Conservation (phyloP, 208 protist genomes). For the Herpetomonas tarakana region DNA sequence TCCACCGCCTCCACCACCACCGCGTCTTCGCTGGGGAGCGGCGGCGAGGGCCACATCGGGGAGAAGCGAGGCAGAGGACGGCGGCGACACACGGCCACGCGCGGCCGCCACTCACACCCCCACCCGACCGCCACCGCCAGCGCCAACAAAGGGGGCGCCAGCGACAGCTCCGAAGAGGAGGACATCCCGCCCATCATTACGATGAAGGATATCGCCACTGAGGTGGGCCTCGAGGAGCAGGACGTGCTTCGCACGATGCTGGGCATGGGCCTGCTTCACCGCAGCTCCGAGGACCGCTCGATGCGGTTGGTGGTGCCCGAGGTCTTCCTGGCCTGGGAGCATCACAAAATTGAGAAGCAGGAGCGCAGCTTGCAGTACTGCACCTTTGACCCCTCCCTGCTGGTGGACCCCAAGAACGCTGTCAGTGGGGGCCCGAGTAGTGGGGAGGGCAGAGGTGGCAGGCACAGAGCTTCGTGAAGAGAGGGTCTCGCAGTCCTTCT, state of each 20-base stretch:
- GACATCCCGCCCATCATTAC: conserved; percentile 9
- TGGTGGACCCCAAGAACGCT: conserved; percentile 8
- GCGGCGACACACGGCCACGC: not conserved
- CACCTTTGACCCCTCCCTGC: conserved; percentile 39
- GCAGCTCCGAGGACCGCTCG: conserved; percentile 59
- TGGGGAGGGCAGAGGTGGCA: too few species aligned
- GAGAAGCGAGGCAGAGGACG: not conserved
- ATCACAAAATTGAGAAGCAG: conserved; percentile 15
- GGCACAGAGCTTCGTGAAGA: too few species aligned
- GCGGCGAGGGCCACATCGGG: too few species aligned
- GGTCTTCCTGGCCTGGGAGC: conserved; percentile 43
- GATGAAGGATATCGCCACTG: conserved; percentile 50
- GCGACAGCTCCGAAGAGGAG: not conserved
- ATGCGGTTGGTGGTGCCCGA: conserved; percentile 59
- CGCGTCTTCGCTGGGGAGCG: too few species aligned
- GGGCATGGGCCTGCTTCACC: conserved; percentile 74
- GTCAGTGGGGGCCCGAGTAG: too few species aligned
- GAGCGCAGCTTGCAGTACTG: conserved; percentile 25
- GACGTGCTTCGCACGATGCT: conserved; percentile 77
- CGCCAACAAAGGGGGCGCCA: too few species aligned
- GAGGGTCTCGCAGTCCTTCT: too few species aligned
- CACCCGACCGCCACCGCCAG: not conserved
- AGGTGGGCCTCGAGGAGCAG: conserved; percentile 65
- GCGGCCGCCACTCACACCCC: not conserved
- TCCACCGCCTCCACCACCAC: not conserved